Base-by-base conservation (phyloP, 257 asterid genomes). In the Lithospermum erythrorhizon region DNA sequence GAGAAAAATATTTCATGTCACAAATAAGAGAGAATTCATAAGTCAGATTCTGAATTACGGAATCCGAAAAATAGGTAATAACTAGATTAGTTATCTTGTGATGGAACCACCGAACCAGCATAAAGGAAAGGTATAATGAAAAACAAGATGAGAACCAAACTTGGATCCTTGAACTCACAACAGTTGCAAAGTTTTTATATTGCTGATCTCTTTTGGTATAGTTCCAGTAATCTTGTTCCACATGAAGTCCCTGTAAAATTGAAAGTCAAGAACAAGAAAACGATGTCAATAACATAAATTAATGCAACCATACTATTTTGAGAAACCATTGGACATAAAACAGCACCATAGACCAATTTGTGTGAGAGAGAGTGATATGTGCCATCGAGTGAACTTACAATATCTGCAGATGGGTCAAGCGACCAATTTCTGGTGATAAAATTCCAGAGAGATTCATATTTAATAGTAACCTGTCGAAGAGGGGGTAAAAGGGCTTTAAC, bases 151-250 rank as follows among this genome's bases (percentile, higher is more conserved):
- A 3, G 49, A 41, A 41, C 49, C 14, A 41, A 41, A 41, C 14
- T 11, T 3, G 16, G 18, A 29, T 45, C 61, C 7, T 63, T 56
- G 75, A 55, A 84, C 95, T 93, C 77, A 93, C 99, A 93, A 65
- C 48, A 93, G 71, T 70, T 83, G 66, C 58, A 93, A 69, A 8
- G 96, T 61, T 35, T 78, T 41, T 45, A 93, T 79, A 68, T 71
- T 83, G 75, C 99, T 96, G 37, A 93, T 93, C 83, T 93, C 97
- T 84, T 76, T 85, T 37, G 99, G 99, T 76, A 93, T 89, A 57
- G 61, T 77, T 56, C 97, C 97, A 22, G 76, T 75, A 62, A 93
- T 75, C 63, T 61, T 72, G 83, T 93, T 93, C 99, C 97, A 89
- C 99, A 93, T 93, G 61, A 93, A 69, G 75, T 89, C 97, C 85